Percentiles rank a stretch among this genome's conserved stretches.
These are phyloP conservation scores for Russula virescens DNA, from an alignment of 768 basidiomycete genomes.

Conservation along the genomic window DNA sequence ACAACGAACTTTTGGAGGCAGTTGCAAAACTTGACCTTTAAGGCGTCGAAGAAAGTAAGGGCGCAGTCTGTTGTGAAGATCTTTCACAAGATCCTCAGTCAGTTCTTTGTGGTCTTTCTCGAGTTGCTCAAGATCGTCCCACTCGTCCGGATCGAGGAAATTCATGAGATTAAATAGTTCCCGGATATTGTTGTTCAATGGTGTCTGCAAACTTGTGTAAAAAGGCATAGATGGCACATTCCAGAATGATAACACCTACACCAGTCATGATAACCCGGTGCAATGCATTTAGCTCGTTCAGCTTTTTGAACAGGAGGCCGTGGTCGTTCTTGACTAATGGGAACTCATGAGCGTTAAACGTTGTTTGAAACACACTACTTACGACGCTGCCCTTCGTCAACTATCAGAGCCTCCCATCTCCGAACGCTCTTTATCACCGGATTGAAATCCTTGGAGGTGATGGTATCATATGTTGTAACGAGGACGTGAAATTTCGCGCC, in stretches of 20 bases:
- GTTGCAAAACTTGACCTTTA: conserved; percentile 86
- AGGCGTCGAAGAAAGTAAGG: conserved; percentile 92
- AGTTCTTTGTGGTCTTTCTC: conserved; percentile 72
- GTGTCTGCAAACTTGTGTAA: conserved; percentile 49
- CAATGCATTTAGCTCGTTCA: conserved; percentile 69
- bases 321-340: conserved; percentile 74
- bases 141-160: conserved; percentile 77
- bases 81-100: conserved; percentile 71
- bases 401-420: conserved; percentile 89
- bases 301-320: conserved; percentile 72
- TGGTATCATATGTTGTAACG: conserved; percentile 87
- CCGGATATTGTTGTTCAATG: conserved; percentile 93
- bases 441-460: conserved; percentile 63
- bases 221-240: not conserved
- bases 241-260: conserved; percentile 35
- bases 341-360: conserved; percentile 18
- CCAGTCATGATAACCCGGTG: conserved; percentile 91
- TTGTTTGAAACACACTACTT: conserved; percentile 32
- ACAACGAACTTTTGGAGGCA: conserved; percentile 76
- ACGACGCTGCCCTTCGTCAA: conserved; percentile 93
- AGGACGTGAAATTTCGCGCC: conserved; percentile 81
- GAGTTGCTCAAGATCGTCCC: conserved; percentile 69
- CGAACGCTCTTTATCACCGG: conserved; percentile 74
- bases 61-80: conserved; percentile 70
- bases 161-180: conserved; percentile 98